These are phyloP conservation scores for Globisporangium radiosum DNA, from an alignment of 352 stramenopile species.

Conservation along the genomic window DNA sequence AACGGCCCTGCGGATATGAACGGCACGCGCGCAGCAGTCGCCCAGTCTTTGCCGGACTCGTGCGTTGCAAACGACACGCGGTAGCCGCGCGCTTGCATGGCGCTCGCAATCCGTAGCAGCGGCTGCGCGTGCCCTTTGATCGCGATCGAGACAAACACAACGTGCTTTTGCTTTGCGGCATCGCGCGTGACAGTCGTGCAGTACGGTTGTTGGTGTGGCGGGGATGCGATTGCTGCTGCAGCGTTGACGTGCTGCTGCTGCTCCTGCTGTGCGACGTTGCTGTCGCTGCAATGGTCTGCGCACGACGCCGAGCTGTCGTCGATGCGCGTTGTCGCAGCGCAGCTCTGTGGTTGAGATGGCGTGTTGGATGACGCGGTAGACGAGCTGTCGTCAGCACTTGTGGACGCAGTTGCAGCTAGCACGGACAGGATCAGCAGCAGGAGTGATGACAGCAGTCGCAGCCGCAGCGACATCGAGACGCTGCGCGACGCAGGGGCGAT, in stretches of 20 bases:
- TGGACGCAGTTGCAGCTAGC: not conserved
- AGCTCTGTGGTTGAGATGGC: not conserved
- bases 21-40: conserved; percentile 23
- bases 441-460: not conserved
- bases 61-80: conserved; percentile 79
- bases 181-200: not conserved
- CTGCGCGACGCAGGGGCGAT: no score
- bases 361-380: not conserved
- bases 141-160: conserved; percentile 78
- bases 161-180: conserved; percentile 30
- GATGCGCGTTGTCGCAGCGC: not conserved
- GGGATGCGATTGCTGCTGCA: no score
- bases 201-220: not conserved
- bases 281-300: not conserved
- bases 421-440: not conserved
- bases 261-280: not conserved
- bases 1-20: conserved; percentile 74
- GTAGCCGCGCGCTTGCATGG: conserved; percentile 69
- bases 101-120: conserved; percentile 66
- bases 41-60: conserved; percentile 74
- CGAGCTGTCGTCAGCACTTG: not conserved
- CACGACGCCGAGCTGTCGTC: not conserved
- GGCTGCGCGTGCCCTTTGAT: conserved; percentile 78
- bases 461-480: no score
- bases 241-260: no score